Conservation (phyloP, 768 basidiomycete genomes). For the Serendipita indica region DNA sequence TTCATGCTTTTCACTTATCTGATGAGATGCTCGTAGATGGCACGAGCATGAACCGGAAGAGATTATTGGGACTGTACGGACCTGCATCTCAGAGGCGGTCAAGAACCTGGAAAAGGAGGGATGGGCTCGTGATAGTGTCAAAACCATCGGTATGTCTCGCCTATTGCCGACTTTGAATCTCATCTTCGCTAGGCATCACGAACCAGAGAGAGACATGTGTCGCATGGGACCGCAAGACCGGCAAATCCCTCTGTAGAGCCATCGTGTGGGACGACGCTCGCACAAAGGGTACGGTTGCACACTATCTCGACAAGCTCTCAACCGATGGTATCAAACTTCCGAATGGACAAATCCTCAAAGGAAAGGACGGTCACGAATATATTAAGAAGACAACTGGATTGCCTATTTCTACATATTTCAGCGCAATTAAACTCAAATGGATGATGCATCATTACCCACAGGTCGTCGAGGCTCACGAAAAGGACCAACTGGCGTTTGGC, state of each 20-base stretch:
- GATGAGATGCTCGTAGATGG: constrained; percentile 42
- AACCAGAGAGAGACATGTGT: constrained; percentile 96
- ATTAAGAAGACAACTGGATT: constrained; percentile 55
- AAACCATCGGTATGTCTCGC: constrained; percentile 67
- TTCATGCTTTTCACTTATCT: background rate
- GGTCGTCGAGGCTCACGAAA: constrained; percentile 62
- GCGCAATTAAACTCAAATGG: constrained; percentile 91
- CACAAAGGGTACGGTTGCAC: constrained; percentile 71
- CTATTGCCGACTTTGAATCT: background rate
- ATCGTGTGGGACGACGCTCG: constrained; percentile 98
- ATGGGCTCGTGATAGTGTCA: constrained; percentile 67
- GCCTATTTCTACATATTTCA: constrained; percentile 96
- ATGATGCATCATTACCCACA: constrained; percentile 78
- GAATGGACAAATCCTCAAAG: background rate
- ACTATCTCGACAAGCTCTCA: constrained; percentile 56
- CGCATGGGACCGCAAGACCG: constrained; percentile 81
- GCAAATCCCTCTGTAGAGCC: constrained; percentile 73
- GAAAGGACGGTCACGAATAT: background rate
- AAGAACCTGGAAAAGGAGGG: constrained; percentile 57
- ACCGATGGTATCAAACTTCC: constrained; percentile 41
- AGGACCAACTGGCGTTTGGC: constrained; percentile 75
- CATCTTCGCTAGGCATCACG: constrained; percentile 52
- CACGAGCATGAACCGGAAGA: constrained; percentile 87
- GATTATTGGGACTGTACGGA: constrained; percentile 57
- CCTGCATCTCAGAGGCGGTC: constrained; percentile 60